Evolutionary conservation across 2,329 filamentous ascomycete species (phyloP), one percentile per base, ranked within the genome.

Genomic region (Aspergillus costaricaensis): DNA sequence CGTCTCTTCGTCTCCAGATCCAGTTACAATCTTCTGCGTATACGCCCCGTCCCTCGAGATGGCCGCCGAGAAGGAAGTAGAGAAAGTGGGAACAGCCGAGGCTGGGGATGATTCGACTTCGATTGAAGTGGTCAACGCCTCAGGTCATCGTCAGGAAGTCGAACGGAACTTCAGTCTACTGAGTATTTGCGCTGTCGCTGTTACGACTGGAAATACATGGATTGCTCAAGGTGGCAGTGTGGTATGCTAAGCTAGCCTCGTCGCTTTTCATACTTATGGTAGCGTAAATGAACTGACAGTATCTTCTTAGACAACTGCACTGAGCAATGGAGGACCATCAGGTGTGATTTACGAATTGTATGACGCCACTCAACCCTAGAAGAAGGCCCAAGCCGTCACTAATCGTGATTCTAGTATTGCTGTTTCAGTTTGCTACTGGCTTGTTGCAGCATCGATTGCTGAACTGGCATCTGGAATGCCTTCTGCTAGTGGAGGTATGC

Each of bases 131-230:
- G 72, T 89, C 69, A 89, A 89, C 68, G 85, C 85, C 1, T 86
- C 86, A 2, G 86, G 87, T 5, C 86, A 89, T 72, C 79, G 77
- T 62, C 86, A 89, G 71, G 86, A 89, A 70, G 75, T 89, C 39
- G 82, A 83, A 59, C 80, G 86, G 15, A 87, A 89, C 67, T 89
- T 88, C 71, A 82, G 84, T 38, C 75, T 88, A 8, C 66, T 87
- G 50, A 83, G 82, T 54, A 82, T 88, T 44, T 85, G 85, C 55
- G 85, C 84, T 23, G 79, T 86, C 49, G 86, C 84, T 0, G 74
- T 88, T 54, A 88, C 85, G 1, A 84, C 87, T 23, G 86, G 87
- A 71, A 88, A 87, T 67, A 86, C 86, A 17, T 89, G 86, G 86
- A 81, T 86, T 57, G 85, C 86, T 5, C 76, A 88, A 60, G 86